Conservation (phyloP, 1,284 basidiomycete species). For the Austroboletus novae-zelandiae region DNA sequence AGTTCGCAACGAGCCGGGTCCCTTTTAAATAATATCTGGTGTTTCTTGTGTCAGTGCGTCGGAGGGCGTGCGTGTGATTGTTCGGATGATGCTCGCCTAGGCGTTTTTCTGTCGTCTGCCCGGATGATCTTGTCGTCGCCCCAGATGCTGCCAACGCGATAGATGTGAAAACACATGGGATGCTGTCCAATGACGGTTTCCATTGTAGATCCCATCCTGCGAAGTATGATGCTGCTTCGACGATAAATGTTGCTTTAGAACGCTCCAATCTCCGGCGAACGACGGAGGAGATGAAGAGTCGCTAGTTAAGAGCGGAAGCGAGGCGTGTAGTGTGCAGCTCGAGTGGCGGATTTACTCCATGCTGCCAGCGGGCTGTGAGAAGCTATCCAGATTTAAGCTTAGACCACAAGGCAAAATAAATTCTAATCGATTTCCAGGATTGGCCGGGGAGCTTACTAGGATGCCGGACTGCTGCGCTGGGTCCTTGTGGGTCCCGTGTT, state of each 20-base stretch:
- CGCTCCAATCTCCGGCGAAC: background rate
- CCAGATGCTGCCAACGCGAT: slow-evolving; percentile 29
- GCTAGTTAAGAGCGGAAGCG: background rate
- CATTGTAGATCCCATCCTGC: background rate
- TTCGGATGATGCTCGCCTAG: slow-evolving; percentile 16
- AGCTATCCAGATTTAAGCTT: background rate
- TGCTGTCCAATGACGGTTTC: background rate
- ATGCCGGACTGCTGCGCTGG: background rate
- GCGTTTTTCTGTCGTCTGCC: slow-evolving; percentile 26
- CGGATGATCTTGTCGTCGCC: slow-evolving; percentile 29
- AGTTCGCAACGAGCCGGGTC: slow-evolving; percentile 14
- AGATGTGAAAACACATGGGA: slow-evolving; percentile 26
- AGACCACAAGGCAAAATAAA: background rate
- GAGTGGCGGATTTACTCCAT: background rate
- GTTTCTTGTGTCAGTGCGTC: background rate
- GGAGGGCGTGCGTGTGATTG: background rate
- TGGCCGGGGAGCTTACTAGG: background rate
- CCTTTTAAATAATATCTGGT: slow-evolving; percentile 27
- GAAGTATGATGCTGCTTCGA: slow-evolving; percentile 1
- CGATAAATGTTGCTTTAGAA: background rate
- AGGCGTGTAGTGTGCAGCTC: background rate
- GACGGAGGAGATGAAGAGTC: background rate
- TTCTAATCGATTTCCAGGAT: background rate
- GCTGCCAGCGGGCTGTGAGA: slow-evolving; percentile 1
- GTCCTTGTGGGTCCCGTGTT: background rate